Conservation (phyloP, 2,329 filamentous ascomycete species). For the Alternaria alternata region DNA sequence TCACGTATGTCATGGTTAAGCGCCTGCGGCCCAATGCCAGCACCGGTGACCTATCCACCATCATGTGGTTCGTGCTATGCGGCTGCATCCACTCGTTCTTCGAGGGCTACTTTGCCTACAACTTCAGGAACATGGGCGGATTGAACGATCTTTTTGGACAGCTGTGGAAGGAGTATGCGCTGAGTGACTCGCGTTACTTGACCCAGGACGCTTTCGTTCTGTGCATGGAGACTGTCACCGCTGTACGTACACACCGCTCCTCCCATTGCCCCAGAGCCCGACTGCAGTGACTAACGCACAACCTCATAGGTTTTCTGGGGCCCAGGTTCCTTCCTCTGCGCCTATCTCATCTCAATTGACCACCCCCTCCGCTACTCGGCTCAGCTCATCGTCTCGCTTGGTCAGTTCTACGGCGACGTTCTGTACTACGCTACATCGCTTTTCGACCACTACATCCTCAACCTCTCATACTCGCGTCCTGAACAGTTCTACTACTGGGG, state of each 20-base stretch:
- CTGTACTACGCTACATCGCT: constrained; percentile 71
- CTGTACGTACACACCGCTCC: constrained; percentile 60
- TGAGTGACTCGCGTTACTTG: constrained; percentile 87
- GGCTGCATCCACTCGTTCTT: constrained; percentile 81
- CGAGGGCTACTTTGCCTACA: constrained; percentile 82
- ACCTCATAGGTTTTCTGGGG: constrained; percentile 65
- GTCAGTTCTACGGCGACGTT: constrained; percentile 70
- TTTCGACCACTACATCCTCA: constrained; percentile 66
- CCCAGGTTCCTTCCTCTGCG: constrained; percentile 66
- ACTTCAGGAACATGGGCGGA: constrained; percentile 71
- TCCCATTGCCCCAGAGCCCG: neutral
- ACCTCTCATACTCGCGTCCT: constrained; percentile 65
- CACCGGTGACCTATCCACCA: constrained; percentile 63
- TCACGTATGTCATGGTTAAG: constrained; percentile 64
- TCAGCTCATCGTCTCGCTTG: constrained; percentile 68
- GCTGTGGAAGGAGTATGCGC: constrained; percentile 91
- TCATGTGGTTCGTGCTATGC: constrained; percentile 80
- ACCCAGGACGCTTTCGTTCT: constrained; percentile 80
- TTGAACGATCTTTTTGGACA: constrained; percentile 80
- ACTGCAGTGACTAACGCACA: constrained; percentile 5
- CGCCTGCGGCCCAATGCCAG: constrained; percentile 62
- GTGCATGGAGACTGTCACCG: constrained; percentile 86
- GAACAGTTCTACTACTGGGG: constrained; percentile 72
- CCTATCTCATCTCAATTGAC: constrained; percentile 61
- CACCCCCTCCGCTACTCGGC: constrained; percentile 66